Base-by-base conservation (phyloP, 2,329 filamentous ascomycete species). In the Pseudogymnoascus sp. region DNA sequence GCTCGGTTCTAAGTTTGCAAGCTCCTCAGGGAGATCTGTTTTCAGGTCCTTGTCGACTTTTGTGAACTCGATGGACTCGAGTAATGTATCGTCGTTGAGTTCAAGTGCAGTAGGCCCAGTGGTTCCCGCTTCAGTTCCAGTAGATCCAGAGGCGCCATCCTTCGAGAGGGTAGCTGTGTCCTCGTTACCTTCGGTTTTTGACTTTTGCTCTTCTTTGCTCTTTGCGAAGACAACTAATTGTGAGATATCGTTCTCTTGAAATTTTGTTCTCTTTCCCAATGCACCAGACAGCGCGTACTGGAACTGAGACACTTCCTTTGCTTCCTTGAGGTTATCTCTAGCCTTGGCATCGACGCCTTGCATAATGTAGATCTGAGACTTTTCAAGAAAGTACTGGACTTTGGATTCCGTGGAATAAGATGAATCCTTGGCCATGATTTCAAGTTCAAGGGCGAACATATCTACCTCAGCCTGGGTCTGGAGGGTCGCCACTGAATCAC, bases 151-250 rank as follows among this genome's bases (percentile, higher is more conserved):
- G 54, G 40, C 64, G 3, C 61, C 64, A 14, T 68, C 62, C 3
- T 64, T 67, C 4, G 63, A 60, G 3, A 47, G 57, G 12, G 18
- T 29, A 6, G 10, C 23, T 39, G 64, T 64, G 0, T 65, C 63
- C 10, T 69, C 67, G 21, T 29, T 62, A 51, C 64, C 66, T n/a
- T 62, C 31, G 31, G 61, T 60, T 5, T 66, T 68, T 4, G 70
- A 63, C 1, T 68, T 69, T 26, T 70, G 68, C 0, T 76, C 72
- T 23, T 77, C 76, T 5, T 79, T 79, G 72, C 93, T 97, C 73
- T 86, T 91, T 0, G 95, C 95, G 31, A 97, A 78, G 2, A 99
- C 91, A 1, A 99, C 89, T 29, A 99, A 81, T 74, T 99, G 95
- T 70, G 91, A 96, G 66, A 86, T 86, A 70, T 87, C 88, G 65